phyloP scores from a whole-genome alignment of 768 basidiomycete genomes.

The Boletus pseudo-olivaceus region DNA sequence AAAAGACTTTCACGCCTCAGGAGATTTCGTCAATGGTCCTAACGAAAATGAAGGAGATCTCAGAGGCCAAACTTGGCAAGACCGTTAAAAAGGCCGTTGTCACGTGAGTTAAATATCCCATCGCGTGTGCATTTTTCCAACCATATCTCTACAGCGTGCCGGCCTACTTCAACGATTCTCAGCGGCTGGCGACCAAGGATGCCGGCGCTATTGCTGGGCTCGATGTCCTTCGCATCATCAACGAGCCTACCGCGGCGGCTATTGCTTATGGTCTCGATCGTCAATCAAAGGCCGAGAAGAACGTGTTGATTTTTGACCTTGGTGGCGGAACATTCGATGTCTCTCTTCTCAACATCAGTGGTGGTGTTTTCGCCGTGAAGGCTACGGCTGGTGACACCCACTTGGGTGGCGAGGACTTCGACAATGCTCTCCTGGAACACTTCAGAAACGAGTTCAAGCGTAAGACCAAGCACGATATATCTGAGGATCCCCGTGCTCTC shows the following conservation, averaged over 20 bases:
- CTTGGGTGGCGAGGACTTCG: conserved; percentile 99
- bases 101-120: conserved; percentile 60
- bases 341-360: conserved; percentile 94
- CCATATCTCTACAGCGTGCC: conserved; percentile 59
- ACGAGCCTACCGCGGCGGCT: conserved; percentile 99
- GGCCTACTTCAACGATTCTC: conserved; percentile 99
- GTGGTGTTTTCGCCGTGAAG: conserved; percentile 99
- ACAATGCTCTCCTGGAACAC: conserved; percentile 96
- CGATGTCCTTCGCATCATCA: conserved; percentile 99
- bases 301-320: conserved; percentile 98
- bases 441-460: conserved; percentile 99
- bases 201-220: conserved; percentile 97
- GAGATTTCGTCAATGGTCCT: conserved; percentile 99
- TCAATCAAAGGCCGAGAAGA: conserved; percentile 92
- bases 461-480: conserved; percentile 96
- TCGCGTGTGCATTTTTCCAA: neutral
- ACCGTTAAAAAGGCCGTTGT: conserved; percentile 98
- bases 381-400: conserved; percentile 99
- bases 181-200: conserved; percentile 98
- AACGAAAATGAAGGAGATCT: conserved; percentile 99
- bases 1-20: conserved; percentile 95
- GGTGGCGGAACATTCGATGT: conserved; percentile 99
- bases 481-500: conserved; percentile 94
- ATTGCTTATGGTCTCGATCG: conserved; percentile 98
- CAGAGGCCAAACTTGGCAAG: conserved; percentile 98